These are phyloP conservation scores for Paraconiothyrium sp. DNA, from an alignment of 2,329 filamentous ascomycete species.

Conservation along the genomic window DNA sequence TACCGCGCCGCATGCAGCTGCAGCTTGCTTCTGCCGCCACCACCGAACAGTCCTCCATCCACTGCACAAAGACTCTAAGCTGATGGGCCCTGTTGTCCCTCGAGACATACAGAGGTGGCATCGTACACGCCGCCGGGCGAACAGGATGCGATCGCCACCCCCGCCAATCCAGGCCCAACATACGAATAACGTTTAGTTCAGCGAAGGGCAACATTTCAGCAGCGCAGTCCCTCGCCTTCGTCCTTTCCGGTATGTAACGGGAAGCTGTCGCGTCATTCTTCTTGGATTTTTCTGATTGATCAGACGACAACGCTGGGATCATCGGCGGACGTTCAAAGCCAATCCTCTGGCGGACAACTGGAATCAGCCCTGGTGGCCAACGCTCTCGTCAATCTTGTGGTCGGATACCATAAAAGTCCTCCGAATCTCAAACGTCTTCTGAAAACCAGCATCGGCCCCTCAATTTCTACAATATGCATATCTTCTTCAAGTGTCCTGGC, in stretches of 20 bases:
- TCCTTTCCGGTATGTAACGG: neutral
- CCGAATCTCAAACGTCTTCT: neutral
- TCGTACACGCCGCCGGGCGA: neutral
- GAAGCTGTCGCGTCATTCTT: neutral
- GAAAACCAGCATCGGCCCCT: neutral
- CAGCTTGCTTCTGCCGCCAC: slow-evolving; percentile 1
- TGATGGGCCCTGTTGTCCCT: neutral
- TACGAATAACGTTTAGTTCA: neutral
- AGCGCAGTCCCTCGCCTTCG: neutral
- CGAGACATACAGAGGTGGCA: neutral
- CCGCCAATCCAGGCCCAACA: neutral
- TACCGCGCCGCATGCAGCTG: neutral
- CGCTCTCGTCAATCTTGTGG: too few relatives aligned
- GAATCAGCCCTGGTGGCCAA: neutral
- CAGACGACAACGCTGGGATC: neutral
- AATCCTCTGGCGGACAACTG: neutral
- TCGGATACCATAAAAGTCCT: slow-evolving; percentile 5
- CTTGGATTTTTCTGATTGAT: neutral
- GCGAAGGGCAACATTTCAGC: neutral
- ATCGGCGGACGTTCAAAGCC: neutral
- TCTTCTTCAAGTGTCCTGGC: neutral
- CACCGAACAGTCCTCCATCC: neutral
- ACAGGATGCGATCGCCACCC: neutral
- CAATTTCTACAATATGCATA: neutral
- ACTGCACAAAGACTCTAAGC: neutral